Evolutionary conservation across 176 grass and related monocot species (phyloP).

Genomic region (Oryza punctata): DNA sequence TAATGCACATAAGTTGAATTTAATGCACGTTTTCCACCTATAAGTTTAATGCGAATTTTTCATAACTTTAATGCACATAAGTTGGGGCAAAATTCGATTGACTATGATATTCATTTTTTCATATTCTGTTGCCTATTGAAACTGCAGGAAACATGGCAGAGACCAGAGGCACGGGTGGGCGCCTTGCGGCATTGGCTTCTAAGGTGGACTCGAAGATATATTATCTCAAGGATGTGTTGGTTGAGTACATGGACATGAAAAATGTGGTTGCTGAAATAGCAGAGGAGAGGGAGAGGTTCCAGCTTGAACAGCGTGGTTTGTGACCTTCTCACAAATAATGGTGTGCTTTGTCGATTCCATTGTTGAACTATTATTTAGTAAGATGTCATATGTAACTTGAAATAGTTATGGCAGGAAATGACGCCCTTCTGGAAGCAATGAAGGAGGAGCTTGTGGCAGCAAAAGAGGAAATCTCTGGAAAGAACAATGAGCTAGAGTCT

Average conservation of each 20-base stretch:
- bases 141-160: slow-evolving; percentile 15
- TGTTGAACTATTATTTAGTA: neutral
- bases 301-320: slow-evolving; percentile 15
- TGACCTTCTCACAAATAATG: neutral
- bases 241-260: slow-evolving; percentile 21
- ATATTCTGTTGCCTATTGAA: neutral
- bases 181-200: slow-evolving; percentile 10
- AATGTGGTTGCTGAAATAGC: neutral
- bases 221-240: neutral
- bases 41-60: too few relatives aligned
- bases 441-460: slow-evolving; percentile 10
- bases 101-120: too few relatives aligned
- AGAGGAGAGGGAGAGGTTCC: slow-evolving; percentile 25
- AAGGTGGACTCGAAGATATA: slow-evolving; percentile 24
- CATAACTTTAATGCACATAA: too few relatives aligned
- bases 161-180: neutral
- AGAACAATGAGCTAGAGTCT: neutral
- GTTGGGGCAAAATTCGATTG: neutral
- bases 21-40: too few relatives aligned
- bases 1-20: neutral
- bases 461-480: slow-evolving; percentile 4
- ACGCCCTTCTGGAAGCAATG: slow-evolving; percentile 4
- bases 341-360: neutral
- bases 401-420: neutral
- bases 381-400: neutral